Base-by-base conservation (phyloP, 2,329 filamentous ascomycete genomes). In the Penicillium verrucosum region DNA sequence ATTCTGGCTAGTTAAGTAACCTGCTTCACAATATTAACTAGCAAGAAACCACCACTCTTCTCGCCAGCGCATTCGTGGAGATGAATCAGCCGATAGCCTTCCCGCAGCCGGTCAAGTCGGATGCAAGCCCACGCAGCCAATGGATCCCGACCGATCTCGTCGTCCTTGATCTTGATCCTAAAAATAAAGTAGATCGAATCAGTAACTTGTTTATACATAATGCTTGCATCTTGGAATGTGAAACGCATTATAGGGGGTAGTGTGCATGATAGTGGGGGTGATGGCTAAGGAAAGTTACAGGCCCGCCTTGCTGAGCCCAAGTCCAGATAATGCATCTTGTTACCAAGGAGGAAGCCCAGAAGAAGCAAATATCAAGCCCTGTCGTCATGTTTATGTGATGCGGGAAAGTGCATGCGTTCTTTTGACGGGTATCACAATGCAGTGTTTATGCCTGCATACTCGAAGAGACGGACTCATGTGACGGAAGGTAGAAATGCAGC, bases 91-190 rank as follows among this genome's bases (percentile, higher is more conserved):
- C 92, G 81, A 64, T 89, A 89, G 0, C 94, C 93, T 34, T 82
- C 77, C 58, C 85, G 85, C 57, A 97, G 73, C 8, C 92, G 83
- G 74, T 97, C 92, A 23, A 97, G 82, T 38, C 92, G 83, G 65
- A 96, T 87, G 68, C 92, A 96, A 1, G 89, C 86, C 94, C 94
- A 97, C 3, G 89, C 91, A 11, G 91, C 88, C 55, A 96, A 74
- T 57, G 88, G 83, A 68, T 97, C 92, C 60, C 83, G 82, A 4
- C 87, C 86, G 63, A 92, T 84, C 73, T 93, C 89, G 64, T 96
- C 89, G 71, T 97, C 90, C 73, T 92, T 89, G 63, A 97, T 81
- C 66, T 95, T 91, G 79, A 97, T 90, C 64, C 85, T 87, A 36
- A 58, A 51, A 25, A 38, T 7, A 40, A 34, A 29, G 10, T 27